Conservation (phyloP, 176 grass and related monocot genomes). For the Zoysia pacifica region DNA sequence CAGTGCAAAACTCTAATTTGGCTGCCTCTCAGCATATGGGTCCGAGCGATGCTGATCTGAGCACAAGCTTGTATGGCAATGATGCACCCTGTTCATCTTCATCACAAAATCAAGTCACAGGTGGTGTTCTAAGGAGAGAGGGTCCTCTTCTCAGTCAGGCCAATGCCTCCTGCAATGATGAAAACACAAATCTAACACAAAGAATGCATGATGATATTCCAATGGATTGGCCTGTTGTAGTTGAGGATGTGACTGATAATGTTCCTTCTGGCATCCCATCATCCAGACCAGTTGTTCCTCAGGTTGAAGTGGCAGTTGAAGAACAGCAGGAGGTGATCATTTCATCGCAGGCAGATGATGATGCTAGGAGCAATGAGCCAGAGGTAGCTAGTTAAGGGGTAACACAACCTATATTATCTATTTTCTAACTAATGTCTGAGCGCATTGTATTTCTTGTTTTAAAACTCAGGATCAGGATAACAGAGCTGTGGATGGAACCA, state of each 20-base stretch:
- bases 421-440: constrained; percentile 7
- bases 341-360: constrained; percentile 38
- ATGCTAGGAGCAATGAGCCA: constrained; percentile 30
- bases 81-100: constrained; percentile 20
- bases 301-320: constrained; percentile 52
- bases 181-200: constrained; percentile 11
- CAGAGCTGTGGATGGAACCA: constrained; percentile 45
- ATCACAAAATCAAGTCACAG: constrained; percentile 29
- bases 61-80: constrained; percentile 20
- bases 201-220: constrained; percentile 32
- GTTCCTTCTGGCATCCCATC: constrained; percentile 47
- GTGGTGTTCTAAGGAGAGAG: constrained; percentile 36
- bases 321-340: constrained; percentile 30
- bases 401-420: constrained; percentile 21
- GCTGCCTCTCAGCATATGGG: constrained; percentile 28
- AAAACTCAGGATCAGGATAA: constrained; percentile 62
- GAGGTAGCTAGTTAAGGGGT: constrained; percentile 56
- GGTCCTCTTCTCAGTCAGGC: constrained; percentile 32
- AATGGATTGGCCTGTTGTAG: constrained; percentile 32
- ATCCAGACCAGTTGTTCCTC: constrained; percentile 46
- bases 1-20: constrained; percentile 30
- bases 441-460: constrained; percentile 8
- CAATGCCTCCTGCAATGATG: constrained; percentile 27
- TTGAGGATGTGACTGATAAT: constrained; percentile 69
- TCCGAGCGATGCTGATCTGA: constrained; percentile 26